A percentile compares a stretch with the other conserved stretches of the same genome.
These are phyloP conservation scores for Fusarium drepaniforme DNA, from an alignment of 2,329 filamentous ascomycete species.

Conservation along the genomic window DNA sequence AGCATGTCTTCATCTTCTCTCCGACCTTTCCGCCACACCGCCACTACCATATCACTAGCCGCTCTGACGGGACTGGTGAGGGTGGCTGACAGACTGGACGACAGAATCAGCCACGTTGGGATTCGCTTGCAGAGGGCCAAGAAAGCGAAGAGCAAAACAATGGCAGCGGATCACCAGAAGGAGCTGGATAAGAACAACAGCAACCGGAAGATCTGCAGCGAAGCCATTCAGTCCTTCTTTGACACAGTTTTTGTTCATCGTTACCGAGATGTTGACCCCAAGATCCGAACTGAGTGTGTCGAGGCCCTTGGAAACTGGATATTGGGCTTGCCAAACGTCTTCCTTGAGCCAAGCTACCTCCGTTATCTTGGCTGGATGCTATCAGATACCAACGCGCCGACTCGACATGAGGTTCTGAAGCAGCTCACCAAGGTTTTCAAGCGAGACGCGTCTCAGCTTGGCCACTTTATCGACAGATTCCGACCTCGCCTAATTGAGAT, in stretches of 20 bases:
- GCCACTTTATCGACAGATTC: slow-evolving; percentile 95
- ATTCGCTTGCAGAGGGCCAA: slow-evolving; percentile 74
- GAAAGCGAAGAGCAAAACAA: slow-evolving; percentile 78
- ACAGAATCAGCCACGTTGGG: slow-evolving; percentile 79
- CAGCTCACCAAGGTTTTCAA: slow-evolving; percentile 86
- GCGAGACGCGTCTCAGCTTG: slow-evolving; percentile 83
- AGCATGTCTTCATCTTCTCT: slow-evolving; percentile 91
- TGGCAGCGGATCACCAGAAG: slow-evolving; percentile 78
- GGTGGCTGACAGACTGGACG: slow-evolving; percentile 77
- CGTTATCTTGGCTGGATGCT: slow-evolving; percentile 97
- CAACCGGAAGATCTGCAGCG: slow-evolving; percentile 77
- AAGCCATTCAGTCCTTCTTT: slow-evolving; percentile 86
- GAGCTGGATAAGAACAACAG: slow-evolving; percentile 78
- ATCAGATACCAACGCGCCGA: slow-evolving; percentile 81
- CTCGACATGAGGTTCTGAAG: slow-evolving; percentile 86
- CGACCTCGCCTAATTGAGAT: slow-evolving; percentile 91
- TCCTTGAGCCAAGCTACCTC: slow-evolving; percentile 90
- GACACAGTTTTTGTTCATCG: slow-evolving; percentile 95
- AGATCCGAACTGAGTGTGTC: slow-evolving; percentile 89
- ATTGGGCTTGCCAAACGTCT: slow-evolving; percentile 83
- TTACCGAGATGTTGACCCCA: slow-evolving; percentile 93
- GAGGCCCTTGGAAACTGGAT: slow-evolving; percentile 92
- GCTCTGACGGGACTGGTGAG: slow-evolving; percentile 83
- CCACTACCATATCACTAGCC: slow-evolving; percentile 85
- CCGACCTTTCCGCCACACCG: slow-evolving; percentile 93